Base-by-base conservation (phyloP, 495 filamentous ascomycete genomes). In the Trypethelium eluteriae region DNA sequence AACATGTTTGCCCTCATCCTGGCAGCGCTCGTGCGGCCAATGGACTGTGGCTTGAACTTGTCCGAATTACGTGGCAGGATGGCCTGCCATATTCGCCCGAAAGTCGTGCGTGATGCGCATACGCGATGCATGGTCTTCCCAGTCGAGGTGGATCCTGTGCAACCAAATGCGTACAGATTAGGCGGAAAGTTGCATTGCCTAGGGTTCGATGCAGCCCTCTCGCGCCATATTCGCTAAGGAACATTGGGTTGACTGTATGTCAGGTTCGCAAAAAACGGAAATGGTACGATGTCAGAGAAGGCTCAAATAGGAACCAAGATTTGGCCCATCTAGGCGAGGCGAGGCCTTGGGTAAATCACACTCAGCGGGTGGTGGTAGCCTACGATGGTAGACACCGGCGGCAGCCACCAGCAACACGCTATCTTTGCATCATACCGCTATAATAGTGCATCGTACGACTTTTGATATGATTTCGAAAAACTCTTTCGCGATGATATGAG, bases 31-130 rank as follows among this genome's bases (percentile, higher is more conserved):
- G 53, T 59, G 53, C 53, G 32, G 32, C 32, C 7, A 14, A 34
- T 18, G 18, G 7, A 5, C 6, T 9, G 7, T 59, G 53, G 53
- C 36, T 14, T 32, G 34, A 59, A 36, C 53, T 36, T 36, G 32
- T 59, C 53, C 32, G 53, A 59, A 32, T 35, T 59, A 59, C 53
- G 53, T 59, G 53, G 53, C 53, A 36, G 49, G 25, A 53, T 18
- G 25, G 16, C 5, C 49, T 53, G 12, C 49, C 49, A 53, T 18
- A 18, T 18, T 18, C 49, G 25, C 49, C 25, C 25, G 25, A 18
- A 59, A 18, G 53, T 59, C 3, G 53, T 59, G 36, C 53, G 53
- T 59, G 53, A 35, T 59, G 53, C 18, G 53, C 53, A 36, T 59
- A 59, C 32, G 5, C 53, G 53, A 36, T 32, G 18, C 53, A 59